phyloP scores from a whole-genome alignment of 345 rosid genomes.

The Eucalyptus caleyi region DNA sequence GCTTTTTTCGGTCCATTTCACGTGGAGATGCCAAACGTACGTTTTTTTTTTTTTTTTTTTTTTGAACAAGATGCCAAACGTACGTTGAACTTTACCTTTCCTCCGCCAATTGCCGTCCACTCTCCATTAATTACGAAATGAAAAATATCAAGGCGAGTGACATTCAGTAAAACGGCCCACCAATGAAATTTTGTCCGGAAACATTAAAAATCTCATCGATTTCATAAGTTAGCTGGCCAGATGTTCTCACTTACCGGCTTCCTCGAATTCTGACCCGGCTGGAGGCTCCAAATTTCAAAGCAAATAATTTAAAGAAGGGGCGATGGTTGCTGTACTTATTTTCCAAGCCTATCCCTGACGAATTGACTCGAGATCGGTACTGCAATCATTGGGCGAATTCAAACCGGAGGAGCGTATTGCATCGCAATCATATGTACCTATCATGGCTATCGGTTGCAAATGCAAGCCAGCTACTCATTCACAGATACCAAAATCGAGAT shows the following conservation, averaged over 20 bases:
- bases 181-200: not conserved
- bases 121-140: not conserved
- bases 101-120: not conserved
- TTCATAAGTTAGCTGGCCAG: not conserved
- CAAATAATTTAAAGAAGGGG: not conserved
- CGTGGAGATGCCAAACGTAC: not conserved
- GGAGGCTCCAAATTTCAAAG: not conserved
- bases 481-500: not conserved
- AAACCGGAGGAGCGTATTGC: not conserved
- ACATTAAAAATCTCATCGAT: not conserved
- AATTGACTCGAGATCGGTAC: not conserved
- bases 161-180: not conserved
- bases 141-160: not conserved
- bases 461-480: not conserved
- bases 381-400: not conserved
- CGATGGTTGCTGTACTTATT: not conserved
- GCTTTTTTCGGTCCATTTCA: not conserved
- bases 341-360: not conserved
- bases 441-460: not conserved
- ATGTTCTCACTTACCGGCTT: not conserved
- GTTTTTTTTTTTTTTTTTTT: not conserved
- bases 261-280: not conserved
- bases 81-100: not conserved
- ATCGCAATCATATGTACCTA: not conserved
- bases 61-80: not conserved